These are phyloP conservation scores for Phytopythium mirpurense DNA, from an alignment of 352 stramenopile species.

Conservation along the genomic window DNA sequence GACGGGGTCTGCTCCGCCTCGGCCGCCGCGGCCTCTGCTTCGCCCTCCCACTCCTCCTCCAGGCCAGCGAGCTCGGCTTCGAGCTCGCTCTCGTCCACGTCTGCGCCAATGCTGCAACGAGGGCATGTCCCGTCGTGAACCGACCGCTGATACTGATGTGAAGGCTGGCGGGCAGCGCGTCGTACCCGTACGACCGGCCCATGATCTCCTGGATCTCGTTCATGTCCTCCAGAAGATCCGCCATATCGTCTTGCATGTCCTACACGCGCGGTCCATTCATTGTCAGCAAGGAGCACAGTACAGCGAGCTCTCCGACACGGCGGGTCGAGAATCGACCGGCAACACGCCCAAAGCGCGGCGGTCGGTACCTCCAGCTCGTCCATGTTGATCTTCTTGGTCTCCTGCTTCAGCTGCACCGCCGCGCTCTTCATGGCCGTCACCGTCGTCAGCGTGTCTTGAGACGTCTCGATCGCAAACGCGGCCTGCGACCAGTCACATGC, in stretches of 20 bases:
- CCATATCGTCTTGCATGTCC: slow-evolving; percentile 96
- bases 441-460: slow-evolving; percentile 90
- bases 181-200: slow-evolving; percentile 91
- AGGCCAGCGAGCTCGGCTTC: slow-evolving; percentile 93
- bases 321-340: no score
- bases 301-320: no score
- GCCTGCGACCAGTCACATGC: slow-evolving; percentile 21
- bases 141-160: no score
- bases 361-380: slow-evolving; percentile 89
- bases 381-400: slow-evolving; percentile 96
- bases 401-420: slow-evolving; percentile 86
- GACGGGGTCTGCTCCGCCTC: slow-evolving; percentile 47
- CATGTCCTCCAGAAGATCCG: slow-evolving; percentile 97
- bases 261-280: slow-evolving; percentile 14
- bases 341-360: neutral
- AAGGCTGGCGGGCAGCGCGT: slow-evolving; percentile 1
- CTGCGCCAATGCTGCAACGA: slow-evolving; percentile 87
- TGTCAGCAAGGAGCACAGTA: no score
- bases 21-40: slow-evolving; percentile 44
- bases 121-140: no score
- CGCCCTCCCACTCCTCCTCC: slow-evolving; percentile 90
- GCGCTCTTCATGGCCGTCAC: slow-evolving; percentile 95
- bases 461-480: slow-evolving; percentile 89
- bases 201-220: slow-evolving; percentile 98
- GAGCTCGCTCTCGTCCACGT: slow-evolving; percentile 94